A percentile compares a stretch with the other conserved stretches of the same genome.
Conservation (phyloP, 164 flowering plant species). For the Pachysandra terminalis region DNA sequence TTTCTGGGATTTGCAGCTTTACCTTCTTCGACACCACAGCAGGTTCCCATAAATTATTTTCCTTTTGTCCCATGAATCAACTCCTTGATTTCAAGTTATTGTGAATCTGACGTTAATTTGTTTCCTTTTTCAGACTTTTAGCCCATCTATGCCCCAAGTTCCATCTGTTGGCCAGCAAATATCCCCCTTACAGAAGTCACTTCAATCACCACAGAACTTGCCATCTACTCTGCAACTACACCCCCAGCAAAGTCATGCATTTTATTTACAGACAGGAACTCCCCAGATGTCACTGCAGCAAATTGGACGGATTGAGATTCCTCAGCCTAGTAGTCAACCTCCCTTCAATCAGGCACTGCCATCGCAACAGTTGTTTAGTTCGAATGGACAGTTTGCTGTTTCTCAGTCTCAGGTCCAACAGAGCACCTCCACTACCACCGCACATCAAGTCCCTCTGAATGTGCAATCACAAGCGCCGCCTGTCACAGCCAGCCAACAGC, state of each 20-base stretch:
- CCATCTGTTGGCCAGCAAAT: slow-evolving; percentile 49
- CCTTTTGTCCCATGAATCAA: background rate
- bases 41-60: slow-evolving; percentile 32
- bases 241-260: slow-evolving; percentile 28
- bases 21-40: slow-evolving; percentile 40
- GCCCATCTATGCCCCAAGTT: slow-evolving; percentile 37
- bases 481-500: slow-evolving; percentile 36
- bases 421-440: slow-evolving; percentile 40
- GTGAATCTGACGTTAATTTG: background rate
- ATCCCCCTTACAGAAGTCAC: slow-evolving; percentile 62
- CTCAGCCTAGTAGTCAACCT: slow-evolving; percentile 30
- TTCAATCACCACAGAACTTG: slow-evolving; percentile 58
- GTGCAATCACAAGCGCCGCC: slow-evolving; percentile 32
- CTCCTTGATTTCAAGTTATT: background rate
- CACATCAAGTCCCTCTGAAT: slow-evolving; percentile 32
- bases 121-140: slow-evolving; percentile 31
- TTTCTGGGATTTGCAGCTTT: slow-evolving; percentile 31
- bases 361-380: no score
- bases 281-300: slow-evolving; percentile 32
- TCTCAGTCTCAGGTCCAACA: slow-evolving; percentile 56
- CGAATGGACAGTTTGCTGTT: slow-evolving; percentile 48
- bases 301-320: slow-evolving; percentile 35
- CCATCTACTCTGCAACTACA: slow-evolving; percentile 55
- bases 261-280: slow-evolving; percentile 44
- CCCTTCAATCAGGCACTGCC: slow-evolving; percentile 44